phyloP scores from a whole-genome alignment of 805 yeast genomes.

The Sugiyamaella smithiae region DNA sequence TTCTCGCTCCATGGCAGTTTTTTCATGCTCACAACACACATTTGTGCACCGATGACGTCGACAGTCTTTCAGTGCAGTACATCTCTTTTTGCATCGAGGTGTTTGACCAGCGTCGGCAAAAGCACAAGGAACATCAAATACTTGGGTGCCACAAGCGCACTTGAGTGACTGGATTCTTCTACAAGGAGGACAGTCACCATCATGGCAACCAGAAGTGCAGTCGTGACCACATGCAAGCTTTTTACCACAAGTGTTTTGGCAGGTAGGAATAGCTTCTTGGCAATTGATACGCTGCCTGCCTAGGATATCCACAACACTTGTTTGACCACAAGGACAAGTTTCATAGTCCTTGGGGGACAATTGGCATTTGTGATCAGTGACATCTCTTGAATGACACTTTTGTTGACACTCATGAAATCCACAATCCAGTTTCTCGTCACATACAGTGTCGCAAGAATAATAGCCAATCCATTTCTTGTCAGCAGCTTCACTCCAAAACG shows the following conservation, averaged over 20 bases:
- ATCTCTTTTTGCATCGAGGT: slow-evolving; percentile 68
- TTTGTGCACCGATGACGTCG: slow-evolving; percentile 72
- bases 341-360: slow-evolving; percentile 56
- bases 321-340: slow-evolving; percentile 80
- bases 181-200: slow-evolving; percentile 74
- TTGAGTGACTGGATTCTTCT: slow-evolving; percentile 46
- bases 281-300: slow-evolving; percentile 52
- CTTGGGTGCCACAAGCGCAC: slow-evolving; percentile 58
- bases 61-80: slow-evolving; percentile 73
- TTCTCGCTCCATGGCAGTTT: slow-evolving; percentile 55
- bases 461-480: slow-evolving; percentile 47
- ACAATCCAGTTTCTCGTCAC: slow-evolving; percentile 53
- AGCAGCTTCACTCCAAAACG: slow-evolving; percentile 17
- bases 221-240: slow-evolving; percentile 64
- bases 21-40: slow-evolving; percentile 69
- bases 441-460: slow-evolving; percentile 45
- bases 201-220: slow-evolving; percentile 71
- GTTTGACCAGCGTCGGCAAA: slow-evolving; percentile 47
- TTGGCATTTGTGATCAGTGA: slow-evolving; percentile 51
- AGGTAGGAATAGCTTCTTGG: slow-evolving; percentile 75
- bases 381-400: slow-evolving; percentile 53
- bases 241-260: slow-evolving; percentile 65
- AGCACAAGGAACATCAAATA: slow-evolving; percentile 62
- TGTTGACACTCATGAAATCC: slow-evolving; percentile 51
- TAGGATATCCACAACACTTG: slow-evolving; percentile 41